phyloP scores from a whole-genome alignment of 208 protist species.

The Wallacemonas sp. region DNA sequence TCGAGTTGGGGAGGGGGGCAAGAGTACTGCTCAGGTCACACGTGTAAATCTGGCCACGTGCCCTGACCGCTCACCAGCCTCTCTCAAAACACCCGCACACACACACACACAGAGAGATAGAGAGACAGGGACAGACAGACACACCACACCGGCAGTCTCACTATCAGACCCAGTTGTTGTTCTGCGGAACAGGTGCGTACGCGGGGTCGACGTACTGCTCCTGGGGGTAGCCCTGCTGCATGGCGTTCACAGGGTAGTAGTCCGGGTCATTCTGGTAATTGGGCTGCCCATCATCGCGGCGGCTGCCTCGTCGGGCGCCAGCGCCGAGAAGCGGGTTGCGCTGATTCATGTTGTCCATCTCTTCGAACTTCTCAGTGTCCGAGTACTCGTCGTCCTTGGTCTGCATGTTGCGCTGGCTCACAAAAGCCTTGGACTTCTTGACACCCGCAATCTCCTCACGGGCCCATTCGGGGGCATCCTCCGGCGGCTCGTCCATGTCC shows the following conservation, averaged over 20 bases:
- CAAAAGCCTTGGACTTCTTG: conserved; percentile 31
- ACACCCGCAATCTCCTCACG: conserved; percentile 21
- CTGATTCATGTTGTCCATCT: conserved; percentile 2
- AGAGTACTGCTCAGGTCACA: neutral
- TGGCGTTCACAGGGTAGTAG: conserved; percentile 12
- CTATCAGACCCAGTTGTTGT: conserved; percentile 13
- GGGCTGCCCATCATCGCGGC: neutral
- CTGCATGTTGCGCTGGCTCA: conserved; percentile 32
- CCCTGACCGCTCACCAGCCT: too few relatives aligned
- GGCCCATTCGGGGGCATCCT: conserved; percentile 51
- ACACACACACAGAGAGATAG: neutral
- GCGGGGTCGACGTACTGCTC: neutral
- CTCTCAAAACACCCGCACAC: too few relatives aligned
- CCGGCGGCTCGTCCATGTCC: conserved; percentile 53
- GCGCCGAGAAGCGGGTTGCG: conserved; percentile 1
- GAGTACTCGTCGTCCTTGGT: conserved; percentile 4
- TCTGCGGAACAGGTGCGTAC: conserved; percentile 10
- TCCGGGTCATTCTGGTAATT: neutral
- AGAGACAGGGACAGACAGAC: neutral
- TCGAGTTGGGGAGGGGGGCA: neutral
- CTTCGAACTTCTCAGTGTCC: conserved; percentile 10
- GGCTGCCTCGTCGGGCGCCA: conserved; percentile 1
- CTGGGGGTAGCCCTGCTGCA: conserved; percentile 7
- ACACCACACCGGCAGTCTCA: neutral
- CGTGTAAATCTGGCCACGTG: too few relatives aligned